These are phyloP conservation scores for Aspergillus neotritici DNA, from an alignment of 2,329 filamentous ascomycete genomes.

Conservation along the genomic window DNA sequence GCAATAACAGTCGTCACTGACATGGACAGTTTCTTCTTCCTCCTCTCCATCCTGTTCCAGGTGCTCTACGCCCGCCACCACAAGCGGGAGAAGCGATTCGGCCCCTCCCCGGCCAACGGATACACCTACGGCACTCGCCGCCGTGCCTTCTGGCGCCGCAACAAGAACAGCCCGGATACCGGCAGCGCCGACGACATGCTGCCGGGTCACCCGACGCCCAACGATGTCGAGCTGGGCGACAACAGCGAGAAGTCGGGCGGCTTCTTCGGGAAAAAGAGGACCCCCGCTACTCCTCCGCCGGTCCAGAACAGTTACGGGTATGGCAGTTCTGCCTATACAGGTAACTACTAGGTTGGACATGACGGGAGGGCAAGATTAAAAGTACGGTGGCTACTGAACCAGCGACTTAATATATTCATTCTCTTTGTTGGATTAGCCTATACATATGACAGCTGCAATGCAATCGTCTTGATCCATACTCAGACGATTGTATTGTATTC, in stretches of 20 bases:
- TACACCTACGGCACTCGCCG: slow-evolving; percentile 57
- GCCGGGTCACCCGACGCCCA: slow-evolving; percentile 36
- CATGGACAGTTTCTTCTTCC: slow-evolving; percentile 61
- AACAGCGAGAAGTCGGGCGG: slow-evolving; percentile 11
- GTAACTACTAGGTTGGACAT: slow-evolving; percentile 20
- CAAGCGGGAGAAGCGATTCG: slow-evolving; percentile 67
- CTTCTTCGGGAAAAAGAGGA: slow-evolving; percentile 20
- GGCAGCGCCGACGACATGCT: slow-evolving; percentile 29
- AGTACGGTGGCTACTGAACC: too few species aligned
- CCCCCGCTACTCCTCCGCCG: slow-evolving; percentile 1
- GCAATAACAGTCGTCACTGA: slow-evolving; percentile 7
- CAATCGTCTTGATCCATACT: too few species aligned
- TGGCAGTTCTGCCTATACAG: slow-evolving; percentile 29
- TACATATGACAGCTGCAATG: too few species aligned
- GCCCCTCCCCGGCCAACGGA: slow-evolving; percentile 59
- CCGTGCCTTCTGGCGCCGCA: slow-evolving; percentile 38
- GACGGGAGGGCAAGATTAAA: background rate
- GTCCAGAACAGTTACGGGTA: slow-evolving; percentile 22
- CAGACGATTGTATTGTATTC: too few species aligned
- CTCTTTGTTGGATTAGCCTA: too few species aligned
- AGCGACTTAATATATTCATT: background rate
- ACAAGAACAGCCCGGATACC: slow-evolving; percentile 40
- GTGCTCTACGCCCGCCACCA: slow-evolving; percentile 63
- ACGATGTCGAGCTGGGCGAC: slow-evolving; percentile 31
- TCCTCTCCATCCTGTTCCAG: slow-evolving; percentile 65